phyloP scores from a whole-genome alignment of 495 filamentous ascomycete species.

The Oleoguttula mirabilis region DNA sequence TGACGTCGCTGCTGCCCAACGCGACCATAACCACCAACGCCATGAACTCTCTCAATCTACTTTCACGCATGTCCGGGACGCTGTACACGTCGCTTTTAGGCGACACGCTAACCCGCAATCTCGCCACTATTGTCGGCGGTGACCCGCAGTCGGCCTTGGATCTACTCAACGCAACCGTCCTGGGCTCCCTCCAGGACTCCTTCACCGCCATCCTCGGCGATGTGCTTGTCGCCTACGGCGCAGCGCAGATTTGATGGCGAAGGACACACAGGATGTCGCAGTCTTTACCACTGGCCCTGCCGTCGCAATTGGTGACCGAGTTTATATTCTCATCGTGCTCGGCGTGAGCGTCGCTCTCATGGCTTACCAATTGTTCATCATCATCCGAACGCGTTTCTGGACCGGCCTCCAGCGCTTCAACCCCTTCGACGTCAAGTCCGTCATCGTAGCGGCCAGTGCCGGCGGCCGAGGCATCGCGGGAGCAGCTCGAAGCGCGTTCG shows the following conservation, averaged over 20 bases:
- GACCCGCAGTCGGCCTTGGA: too few species aligned
- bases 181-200: not conserved
- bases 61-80: not conserved
- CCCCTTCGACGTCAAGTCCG: not conserved
- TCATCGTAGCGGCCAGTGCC: not conserved
- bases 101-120: not conserved
- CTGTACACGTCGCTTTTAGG: not conserved
- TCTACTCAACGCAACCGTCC: too few species aligned
- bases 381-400: not conserved
- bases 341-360: not conserved
- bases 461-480: not conserved
- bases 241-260: not conserved
- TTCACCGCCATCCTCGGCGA: not conserved
- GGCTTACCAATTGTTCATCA: not conserved
- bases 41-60: not conserved
- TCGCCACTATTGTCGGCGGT: not conserved
- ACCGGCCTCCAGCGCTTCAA: not conserved
- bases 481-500: too few species aligned
- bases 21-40: too few species aligned
- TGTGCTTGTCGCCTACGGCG: not conserved
- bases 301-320: not conserved
- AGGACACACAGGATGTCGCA: not conserved
- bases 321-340: not conserved
- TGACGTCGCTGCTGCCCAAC: too few species aligned
- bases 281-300: not conserved